Base-by-base conservation (phyloP, 2,329 filamentous ascomycete genomes). In the Fusarium praegraminearum region DNA sequence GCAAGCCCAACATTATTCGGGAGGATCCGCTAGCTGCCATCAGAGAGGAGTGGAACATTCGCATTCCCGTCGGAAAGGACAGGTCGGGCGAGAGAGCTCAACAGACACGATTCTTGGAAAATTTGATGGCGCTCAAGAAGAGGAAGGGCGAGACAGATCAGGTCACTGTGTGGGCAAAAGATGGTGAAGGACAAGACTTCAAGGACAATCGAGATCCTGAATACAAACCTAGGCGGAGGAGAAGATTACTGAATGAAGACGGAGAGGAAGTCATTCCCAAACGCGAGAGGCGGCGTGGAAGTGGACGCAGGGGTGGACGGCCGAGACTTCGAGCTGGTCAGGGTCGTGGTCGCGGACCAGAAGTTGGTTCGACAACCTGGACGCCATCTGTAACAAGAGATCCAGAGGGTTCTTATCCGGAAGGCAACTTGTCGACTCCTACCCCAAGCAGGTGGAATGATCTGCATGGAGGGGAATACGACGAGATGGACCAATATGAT, bases 41-140 rank as follows among this genome's bases (percentile, higher is more conserved):
- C 20, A 81, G 82, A 41, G 75, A 79, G 46, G 77, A 81, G 58
- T 80, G 78, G 77, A 80, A 82, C 24, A 80, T 86, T 50, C 78
- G 81, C 30, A 81, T 86, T 7, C 83, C 84, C 5, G 66, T 74
- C 5, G 82, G 81, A 26, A 82, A 82, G 57, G 81, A 85, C 59
- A 82, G 81, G 56, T 82, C 80, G 4, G 85, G 85, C 26, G 82
- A 83, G 69, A 80, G 84, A 40, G 80, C 82, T 28, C 81, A 82
- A 20, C 83, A 85, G 70, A 83, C 83, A 7, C 78, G 84, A 11
- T 93, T 93, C 74, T 79, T 93, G 2, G 87, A 91, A 71, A 87
- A 87, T 30, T 75, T 94, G 26, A 90, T 90, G 69, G 83, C 85
- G 15, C 78, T 91, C 53, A 93, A 93, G 78, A 84, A 83, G 50